These are phyloP conservation scores for Aphanomyces cochlioides DNA, from an alignment of 352 stramenopile species.

Conservation along the genomic window DNA sequence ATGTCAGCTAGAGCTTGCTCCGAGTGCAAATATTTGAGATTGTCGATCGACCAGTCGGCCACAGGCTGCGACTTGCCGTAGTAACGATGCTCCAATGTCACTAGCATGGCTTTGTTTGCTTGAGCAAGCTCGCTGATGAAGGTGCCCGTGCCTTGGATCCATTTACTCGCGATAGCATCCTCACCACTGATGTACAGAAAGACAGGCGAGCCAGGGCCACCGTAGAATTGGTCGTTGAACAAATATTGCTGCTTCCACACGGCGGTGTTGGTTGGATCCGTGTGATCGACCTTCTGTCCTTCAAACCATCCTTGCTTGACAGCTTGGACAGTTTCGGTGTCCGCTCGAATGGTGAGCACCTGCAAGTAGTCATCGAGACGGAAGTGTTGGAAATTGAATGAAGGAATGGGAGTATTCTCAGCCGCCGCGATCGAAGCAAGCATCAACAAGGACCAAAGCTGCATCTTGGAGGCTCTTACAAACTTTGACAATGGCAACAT, in stretches of 20 bases:
- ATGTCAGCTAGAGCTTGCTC: conserved; percentile 81
- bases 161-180: conserved; percentile 33
- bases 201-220: conserved; percentile 48
- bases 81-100: conserved; percentile 83
- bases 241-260: conserved; percentile 62
- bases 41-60: conserved; percentile 57
- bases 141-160: conserved; percentile 47
- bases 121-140: conserved; percentile 67
- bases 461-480: too few relatives aligned
- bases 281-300: conserved; percentile 22
- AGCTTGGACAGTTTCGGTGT: too few relatives aligned
- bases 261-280: background rate
- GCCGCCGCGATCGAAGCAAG: too few relatives aligned
- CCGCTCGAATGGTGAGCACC: too few relatives aligned
- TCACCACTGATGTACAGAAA: conserved; percentile 85
- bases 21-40: conserved; percentile 74
- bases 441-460: too few relatives aligned
- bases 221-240: conserved; percentile 59
- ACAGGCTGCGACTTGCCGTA: conserved; percentile 83
- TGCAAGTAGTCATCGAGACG: too few relatives aligned
- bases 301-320: conserved; percentile 22
- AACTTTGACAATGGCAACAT: too few relatives aligned
- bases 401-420: too few relatives aligned
- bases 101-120: conserved; percentile 44
- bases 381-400: too few relatives aligned